Base-by-base conservation (phyloP, 257 asterid genomes). In the Pogostemon cablin region DNA sequence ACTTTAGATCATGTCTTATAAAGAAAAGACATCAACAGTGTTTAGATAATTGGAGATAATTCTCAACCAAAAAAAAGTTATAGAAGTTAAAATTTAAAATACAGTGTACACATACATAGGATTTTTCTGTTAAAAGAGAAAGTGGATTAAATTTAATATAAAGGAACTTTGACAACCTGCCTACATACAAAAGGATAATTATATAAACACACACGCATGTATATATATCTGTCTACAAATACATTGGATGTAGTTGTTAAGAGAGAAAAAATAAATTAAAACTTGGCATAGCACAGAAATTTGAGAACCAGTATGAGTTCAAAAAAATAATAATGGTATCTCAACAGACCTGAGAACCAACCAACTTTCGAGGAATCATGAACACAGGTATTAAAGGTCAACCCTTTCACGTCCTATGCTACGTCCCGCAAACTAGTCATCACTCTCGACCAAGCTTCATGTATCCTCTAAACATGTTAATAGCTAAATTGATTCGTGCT, bases 251-350 rank as follows among this genome's bases (percentile, higher is more conserved):
- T 25, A 25, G 32, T 25, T 25, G 32, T 25, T 25, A 25, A 25
- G 32, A 1, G 32, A 25, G 32, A 25, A 25, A 25, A 25, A 25
- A 25, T 25, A 25, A 25, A 25, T 25, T 25, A 25, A 25, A 25
- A 25, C 32, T 25, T 25, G 32, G 32, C 32, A 25, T 25, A 1
- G 32, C 32, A 25, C 32, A 25, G 32, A 50, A 12, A 3, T 12
- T 12, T 6, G 37, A 53, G 32, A 53, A 53, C 35, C 58, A 15
- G 37, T 9, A 8, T 17, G 20, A 53, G 58, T 53, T 9, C 61
- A 63, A 61, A 61, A 62, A 12, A 41, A 44, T 38, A 61, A 20
- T 20, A 59, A 72, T 53, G 41, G 25, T 53, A 67, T 5, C 42
- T 49, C 58, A 67, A 38, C 46, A 47, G 54, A 60, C 5, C 63